These are phyloP conservation scores for Elsinoe batatas DNA, from an alignment of 2,329 filamentous ascomycete species.

Conservation along the genomic window DNA sequence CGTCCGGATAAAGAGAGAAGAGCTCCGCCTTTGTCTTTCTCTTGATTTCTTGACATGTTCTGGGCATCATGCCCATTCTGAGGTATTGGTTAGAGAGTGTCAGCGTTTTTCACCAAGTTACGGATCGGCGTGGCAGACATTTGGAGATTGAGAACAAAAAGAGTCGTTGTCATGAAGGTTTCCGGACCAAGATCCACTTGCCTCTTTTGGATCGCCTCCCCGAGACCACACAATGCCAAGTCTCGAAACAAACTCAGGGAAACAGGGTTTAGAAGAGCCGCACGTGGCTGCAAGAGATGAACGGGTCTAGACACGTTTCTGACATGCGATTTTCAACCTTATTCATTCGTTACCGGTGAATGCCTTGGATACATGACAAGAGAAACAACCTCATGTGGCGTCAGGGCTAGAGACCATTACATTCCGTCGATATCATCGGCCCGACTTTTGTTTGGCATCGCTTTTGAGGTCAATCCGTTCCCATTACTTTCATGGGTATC, in stretches of 20 bases:
- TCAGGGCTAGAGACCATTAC: neutral
- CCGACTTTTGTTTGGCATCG: too few relatives aligned
- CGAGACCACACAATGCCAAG: neutral
- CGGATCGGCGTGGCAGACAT: neutral
- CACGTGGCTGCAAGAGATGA: conserved; percentile 4
- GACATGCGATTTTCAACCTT: neutral
- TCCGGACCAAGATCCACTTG: neutral
- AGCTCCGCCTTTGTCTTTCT: neutral
- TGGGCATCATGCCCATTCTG: neutral
- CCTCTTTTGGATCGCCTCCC: neutral
- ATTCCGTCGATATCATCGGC: too few relatives aligned
- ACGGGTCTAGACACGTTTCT: neutral
- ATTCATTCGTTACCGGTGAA: neutral
- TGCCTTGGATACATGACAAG: too few relatives aligned
- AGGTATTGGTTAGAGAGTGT: neutral
- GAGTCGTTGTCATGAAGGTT: neutral
- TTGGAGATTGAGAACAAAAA: neutral
- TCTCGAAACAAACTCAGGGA: neutral
- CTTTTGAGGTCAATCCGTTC: neutral
- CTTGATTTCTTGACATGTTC: neutral
- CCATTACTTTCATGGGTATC: neutral
- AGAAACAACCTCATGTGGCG: neutral
- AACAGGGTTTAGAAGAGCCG: neutral
- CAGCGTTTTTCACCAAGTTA: neutral
- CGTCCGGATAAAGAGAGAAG: neutral